These are phyloP conservation scores for Amaranthus tricolor DNA, from an alignment of 179 eudicot genomes.

Conservation along the genomic window DNA sequence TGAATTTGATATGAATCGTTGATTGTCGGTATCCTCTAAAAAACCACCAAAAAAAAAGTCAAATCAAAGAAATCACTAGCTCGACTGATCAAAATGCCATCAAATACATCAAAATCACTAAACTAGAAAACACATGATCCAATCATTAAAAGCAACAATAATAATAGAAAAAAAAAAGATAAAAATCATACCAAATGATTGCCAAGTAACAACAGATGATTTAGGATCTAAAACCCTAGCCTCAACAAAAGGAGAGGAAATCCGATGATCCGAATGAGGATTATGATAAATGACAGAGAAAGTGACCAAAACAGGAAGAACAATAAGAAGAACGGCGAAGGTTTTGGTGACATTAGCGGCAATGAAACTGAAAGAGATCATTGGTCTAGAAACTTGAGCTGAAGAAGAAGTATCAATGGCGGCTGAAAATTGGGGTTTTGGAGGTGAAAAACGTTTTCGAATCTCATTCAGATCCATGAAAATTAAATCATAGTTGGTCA, in stretches of 20 bases:
- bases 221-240: slow-evolving; percentile 64
- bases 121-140: background rate
- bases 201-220: slow-evolving; percentile 17
- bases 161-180: background rate
- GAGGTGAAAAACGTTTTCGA: slow-evolving; percentile 39
- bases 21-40: background rate
- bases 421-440: slow-evolving; percentile 29
- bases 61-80: background rate
- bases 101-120: background rate
- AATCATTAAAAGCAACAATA: background rate
- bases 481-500: background rate
- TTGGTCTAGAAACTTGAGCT: slow-evolving; percentile 19
- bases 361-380: slow-evolving; percentile 37
- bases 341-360: slow-evolving; percentile 40
- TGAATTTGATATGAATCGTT: background rate
- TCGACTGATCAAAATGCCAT: background rate
- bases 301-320: slow-evolving; percentile 52
- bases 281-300: slow-evolving; percentile 44
- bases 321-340: slow-evolving; percentile 53
- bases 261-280: slow-evolving; percentile 32
- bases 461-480: slow-evolving; percentile 42
- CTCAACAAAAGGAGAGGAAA: slow-evolving; percentile 56
- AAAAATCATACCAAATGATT: slow-evolving; percentile 31
- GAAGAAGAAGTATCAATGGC: slow-evolving; percentile 23
- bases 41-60: background rate